Conservation (phyloP, 257 asterid genomes). For the Fraxinus quadrangulata region DNA sequence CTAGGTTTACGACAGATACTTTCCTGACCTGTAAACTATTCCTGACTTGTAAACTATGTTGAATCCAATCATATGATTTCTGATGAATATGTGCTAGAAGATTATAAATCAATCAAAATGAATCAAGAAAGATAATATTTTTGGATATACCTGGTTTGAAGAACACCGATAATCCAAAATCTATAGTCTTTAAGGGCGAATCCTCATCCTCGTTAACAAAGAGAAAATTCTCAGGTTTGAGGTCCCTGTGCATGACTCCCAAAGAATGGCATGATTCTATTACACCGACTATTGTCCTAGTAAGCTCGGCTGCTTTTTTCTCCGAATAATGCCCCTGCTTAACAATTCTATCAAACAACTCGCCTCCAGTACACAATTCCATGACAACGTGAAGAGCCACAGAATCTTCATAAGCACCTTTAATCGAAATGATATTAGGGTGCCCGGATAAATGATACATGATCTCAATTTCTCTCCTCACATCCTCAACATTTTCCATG, state of each 20-base stretch:
- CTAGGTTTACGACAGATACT: too few relatives aligned
- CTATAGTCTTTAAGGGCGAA: conserved; percentile 15
- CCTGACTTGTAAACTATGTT: too few relatives aligned
- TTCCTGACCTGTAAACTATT: too few relatives aligned
- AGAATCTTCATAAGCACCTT: conserved; percentile 22
- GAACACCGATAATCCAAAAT: conserved; percentile 9
- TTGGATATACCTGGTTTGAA: conserved; percentile 15
- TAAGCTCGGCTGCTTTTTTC: conserved; percentile 17
- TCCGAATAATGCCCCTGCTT: conserved; percentile 15
- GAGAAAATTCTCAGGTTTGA: not conserved
- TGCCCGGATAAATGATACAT: conserved; percentile 21
- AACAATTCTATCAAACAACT: conserved; percentile 18
- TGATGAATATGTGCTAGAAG: too few relatives aligned
- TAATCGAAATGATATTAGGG: conserved; percentile 12
- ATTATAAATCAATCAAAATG: too few relatives aligned
- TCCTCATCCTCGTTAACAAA: conserved; percentile 13
- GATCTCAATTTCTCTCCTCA: conserved; percentile 21
- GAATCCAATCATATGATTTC: too few relatives aligned
- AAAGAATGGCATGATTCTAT: conserved; percentile 16
- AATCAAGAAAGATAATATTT: not conserved
- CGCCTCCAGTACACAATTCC: conserved; percentile 19
- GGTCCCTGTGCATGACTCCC: conserved; percentile 21
- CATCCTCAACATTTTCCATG: conserved; percentile 20
- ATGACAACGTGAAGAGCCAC: conserved; percentile 10
- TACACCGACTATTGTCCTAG: conserved; percentile 16